Evolutionary conservation across 805 yeast species (phyloP), one percentile per base, ranked within the genome.

Genomic region (Saccharomyces eubayanus): DNA sequence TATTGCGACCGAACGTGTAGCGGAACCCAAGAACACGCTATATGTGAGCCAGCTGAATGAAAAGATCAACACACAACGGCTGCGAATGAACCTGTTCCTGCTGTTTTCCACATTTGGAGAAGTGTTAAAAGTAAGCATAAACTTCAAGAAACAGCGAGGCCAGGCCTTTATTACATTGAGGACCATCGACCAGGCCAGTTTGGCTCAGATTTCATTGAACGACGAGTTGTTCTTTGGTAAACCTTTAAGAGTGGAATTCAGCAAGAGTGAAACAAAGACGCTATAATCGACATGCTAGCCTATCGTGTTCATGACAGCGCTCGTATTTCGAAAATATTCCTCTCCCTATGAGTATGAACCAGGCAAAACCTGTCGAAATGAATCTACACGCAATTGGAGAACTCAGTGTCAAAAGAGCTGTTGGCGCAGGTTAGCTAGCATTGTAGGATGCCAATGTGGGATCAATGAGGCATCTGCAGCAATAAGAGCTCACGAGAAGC

Each of bases 61-160:
- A 56, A 76, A 83, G 59, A 69, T 85, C 51, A 49, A 49, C 31
- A 14, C 70, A 1, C 49, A 62, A 0, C 67, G 73, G 28, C 60
- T 84, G 55, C 78, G 78, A 58, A 78, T 79, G 51, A 79, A 78
- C 58, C 68, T 87, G 11, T 84, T 79, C 61, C 61, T 85, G 20
- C 62, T 85, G 5, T 84, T 84, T 59, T 72, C 84, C 12, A 77
- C 83, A 0, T 84, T 75, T 65, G 90, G 89, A 0, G 89, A 84
- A 62, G 79, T 87, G 2, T 63, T 85, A 4, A 77, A 79, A 10
- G 73, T 87, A 10, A 67, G 74, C 49, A 64, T 77, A 28, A 72
- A 75, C 51, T 65, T 74, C 40, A 73, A 73, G 52, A 75, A 72
- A 53, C 68, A 75, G 58, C 72, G 87, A 53, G 90, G 89, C 0